Evolutionary conservation across 176 grass and related monocot species (phyloP), one percentile per base, ranked within the genome.

Genomic region (Oryza nivara): DNA sequence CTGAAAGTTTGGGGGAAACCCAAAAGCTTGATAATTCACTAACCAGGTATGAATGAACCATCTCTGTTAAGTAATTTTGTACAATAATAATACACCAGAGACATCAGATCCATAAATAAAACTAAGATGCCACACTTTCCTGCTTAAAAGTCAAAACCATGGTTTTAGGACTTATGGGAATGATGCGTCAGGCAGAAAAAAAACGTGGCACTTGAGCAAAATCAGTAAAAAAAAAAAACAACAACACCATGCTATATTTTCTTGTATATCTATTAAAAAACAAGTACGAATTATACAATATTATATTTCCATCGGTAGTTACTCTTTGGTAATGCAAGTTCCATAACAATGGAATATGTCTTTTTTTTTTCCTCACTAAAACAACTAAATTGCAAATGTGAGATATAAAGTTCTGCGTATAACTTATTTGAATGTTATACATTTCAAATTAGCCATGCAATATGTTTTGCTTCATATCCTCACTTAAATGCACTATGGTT

Each of bases 221-320:
- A 51, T 26, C 52, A 69, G 46, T 25, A 12, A 2, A 3, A 19
- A 26, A 12, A 2, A 3, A 12, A 43, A 60, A 0, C 10, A 17
- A 7, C 14, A 78, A 44, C 43, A 1, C 43, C 9, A 0, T 19
- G 17, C 16, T 78, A 19, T 60, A 40, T 68, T 58, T 56, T 69
- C 69, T 79, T 82, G 54, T 69, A 15, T 26, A 10, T 54, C 45
- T 80, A 80, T 63, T 84, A 44, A 61, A 61, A 88, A 74, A 63
- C 36, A 19, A 67, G 5, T 79, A 30, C 16, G 26, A 60, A 28
- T 26, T 20, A 34, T 60, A 26, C 15, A 7, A 15, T 78, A 73
- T 2, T 58, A 58, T 44, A 9, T 46, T 68, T 84, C 12, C 11
- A 45, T 74, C 4, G 34, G 63, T 41, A 48, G 28, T 41, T 43